Evolutionary conservation across 2,329 filamentous ascomycete species (phyloP), one percentile per base, ranked within the genome.

Genomic region (Colletotrichum spaethianum): DNA sequence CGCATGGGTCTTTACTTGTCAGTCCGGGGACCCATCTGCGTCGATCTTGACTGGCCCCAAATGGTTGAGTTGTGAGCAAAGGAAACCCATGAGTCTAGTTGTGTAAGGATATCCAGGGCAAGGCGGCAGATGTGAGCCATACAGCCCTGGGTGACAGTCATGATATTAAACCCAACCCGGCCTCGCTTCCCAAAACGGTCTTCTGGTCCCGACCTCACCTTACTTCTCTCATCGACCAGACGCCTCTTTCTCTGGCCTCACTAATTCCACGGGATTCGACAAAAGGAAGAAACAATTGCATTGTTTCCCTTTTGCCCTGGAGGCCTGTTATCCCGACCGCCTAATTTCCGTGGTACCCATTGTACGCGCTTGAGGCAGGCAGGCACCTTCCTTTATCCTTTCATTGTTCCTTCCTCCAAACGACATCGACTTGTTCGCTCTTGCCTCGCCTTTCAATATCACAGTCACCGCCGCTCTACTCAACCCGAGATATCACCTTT

Each of bases 111-210:
- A 48, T 20, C 70, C 53, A 60, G 60, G 65, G 38, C 23, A 53
- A 14, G 70, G 65, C 66, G 70, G 52, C 60, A 64, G 59, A 56
- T 60, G 44, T 12, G 46, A 40, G 44, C 38, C 62, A 56, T 46
- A 28, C n/a, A 4, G n/a, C 12, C n/a, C 28, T 28, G 20, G 50
- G 20, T 18, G 44, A 60, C 46, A 64, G 36, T 55, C 60, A 31
- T 72, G 70, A 72, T 72, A 72, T 72, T 72, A 72, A 72, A 55
- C 33, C 60, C 63, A 64, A 46, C 65, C 44, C 46, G 53, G 53
- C 31, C 70, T 48, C 70, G 46, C 67, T 60, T 70, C 53, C 60
- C 70, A 48, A 63, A 64, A 48, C 28, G 65, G 31, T 42, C 44
- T 53, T 56, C 20, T 56, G 65, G n/a, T 55, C 53, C 40, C 52